Conservation (phyloP, 129 eudicot genomes). For the Calendula officinalis region DNA sequence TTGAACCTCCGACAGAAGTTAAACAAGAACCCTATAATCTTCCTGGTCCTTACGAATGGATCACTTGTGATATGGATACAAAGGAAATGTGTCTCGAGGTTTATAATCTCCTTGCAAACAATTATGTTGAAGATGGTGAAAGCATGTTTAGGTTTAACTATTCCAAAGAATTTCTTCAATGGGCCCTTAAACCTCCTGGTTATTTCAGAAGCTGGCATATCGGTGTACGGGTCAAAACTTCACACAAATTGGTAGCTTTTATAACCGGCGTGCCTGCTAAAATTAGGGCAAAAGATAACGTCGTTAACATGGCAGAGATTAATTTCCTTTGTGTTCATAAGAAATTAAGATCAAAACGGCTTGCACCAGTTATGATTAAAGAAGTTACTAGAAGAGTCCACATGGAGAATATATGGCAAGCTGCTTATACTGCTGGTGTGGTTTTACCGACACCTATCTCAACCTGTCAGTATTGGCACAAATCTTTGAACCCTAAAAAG, state of each 20-base stretch:
- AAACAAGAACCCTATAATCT: slow-evolving; percentile 67
- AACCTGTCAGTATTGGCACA: slow-evolving; percentile 62
- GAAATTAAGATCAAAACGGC: slow-evolving; percentile 61
- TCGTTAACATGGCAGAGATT: slow-evolving; percentile 57
- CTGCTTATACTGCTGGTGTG: slow-evolving; percentile 65
- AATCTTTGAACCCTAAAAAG: slow-evolving; percentile 58
- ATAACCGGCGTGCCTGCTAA: slow-evolving; percentile 48
- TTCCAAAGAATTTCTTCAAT: slow-evolving; percentile 52
- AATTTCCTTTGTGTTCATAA: slow-evolving; percentile 63
- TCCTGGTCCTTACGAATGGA: slow-evolving; percentile 59
- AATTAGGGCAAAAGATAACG: slow-evolving; percentile 39
- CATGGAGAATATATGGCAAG: slow-evolving; percentile 65
- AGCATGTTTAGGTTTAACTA: slow-evolving; percentile 65
- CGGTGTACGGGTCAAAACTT: slow-evolving; percentile 51
- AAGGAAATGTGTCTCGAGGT: slow-evolving; percentile 54
- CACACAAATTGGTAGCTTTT: slow-evolving; percentile 31
- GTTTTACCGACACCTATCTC: slow-evolving; percentile 57
- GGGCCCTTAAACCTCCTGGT: slow-evolving; percentile 67
- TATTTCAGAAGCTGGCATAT: slow-evolving; percentile 58
- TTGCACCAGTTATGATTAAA: slow-evolving; percentile 64
- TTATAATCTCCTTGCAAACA: slow-evolving; percentile 50
- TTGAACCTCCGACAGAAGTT: slow-evolving; percentile 57
- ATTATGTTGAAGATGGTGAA: slow-evolving; percentile 71
- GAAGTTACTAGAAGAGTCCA: slow-evolving; percentile 67
- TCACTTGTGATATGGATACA: slow-evolving; percentile 58